Conservation (phyloP, 1,284 basidiomycete species). For the Pascua sp. region DNA sequence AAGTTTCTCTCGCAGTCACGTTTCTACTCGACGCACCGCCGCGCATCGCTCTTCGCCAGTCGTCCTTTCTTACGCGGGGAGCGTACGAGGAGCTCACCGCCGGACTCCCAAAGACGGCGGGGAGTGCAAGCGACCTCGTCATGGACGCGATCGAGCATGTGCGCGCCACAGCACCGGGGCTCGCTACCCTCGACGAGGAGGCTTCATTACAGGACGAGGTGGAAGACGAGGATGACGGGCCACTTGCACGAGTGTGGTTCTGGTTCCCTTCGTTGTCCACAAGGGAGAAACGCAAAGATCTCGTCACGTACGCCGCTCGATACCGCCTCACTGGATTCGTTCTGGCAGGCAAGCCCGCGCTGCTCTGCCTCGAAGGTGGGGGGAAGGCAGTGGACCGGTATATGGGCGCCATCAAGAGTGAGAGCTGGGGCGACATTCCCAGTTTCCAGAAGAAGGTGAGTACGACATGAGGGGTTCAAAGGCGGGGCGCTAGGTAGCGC, state of each 20-base stretch:
- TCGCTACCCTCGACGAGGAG: background rate
- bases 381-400: slow-evolving; percentile 42
- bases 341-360: slow-evolving; percentile 50
- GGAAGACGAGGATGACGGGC: slow-evolving; percentile 8
- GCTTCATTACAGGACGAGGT: background rate
- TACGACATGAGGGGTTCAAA: background rate
- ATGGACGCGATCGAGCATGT: slow-evolving; percentile 28
- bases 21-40: background rate
- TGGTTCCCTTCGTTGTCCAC: slow-evolving; percentile 50
- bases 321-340: slow-evolving; percentile 51
- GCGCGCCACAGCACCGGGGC: background rate
- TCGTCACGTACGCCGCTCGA: slow-evolving; percentile 45
- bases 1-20: slow-evolving; percentile 7
- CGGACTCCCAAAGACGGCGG: slow-evolving; percentile 1
- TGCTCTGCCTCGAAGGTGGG: slow-evolving; percentile 51
- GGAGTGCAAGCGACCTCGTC: slow-evolving; percentile 26
- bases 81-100: slow-evolving; percentile 16
- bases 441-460: slow-evolving; percentile 50
- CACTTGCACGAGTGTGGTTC: slow-evolving; percentile 45
- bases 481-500: background rate
- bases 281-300: slow-evolving; percentile 47
- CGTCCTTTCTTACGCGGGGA: slow-evolving; percentile 21
- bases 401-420: slow-evolving; percentile 51
- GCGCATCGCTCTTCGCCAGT: slow-evolving; percentile 23
- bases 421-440: slow-evolving; percentile 52